Conservation (phyloP, 257 asterid species). For the Solanum tarapatanum region DNA sequence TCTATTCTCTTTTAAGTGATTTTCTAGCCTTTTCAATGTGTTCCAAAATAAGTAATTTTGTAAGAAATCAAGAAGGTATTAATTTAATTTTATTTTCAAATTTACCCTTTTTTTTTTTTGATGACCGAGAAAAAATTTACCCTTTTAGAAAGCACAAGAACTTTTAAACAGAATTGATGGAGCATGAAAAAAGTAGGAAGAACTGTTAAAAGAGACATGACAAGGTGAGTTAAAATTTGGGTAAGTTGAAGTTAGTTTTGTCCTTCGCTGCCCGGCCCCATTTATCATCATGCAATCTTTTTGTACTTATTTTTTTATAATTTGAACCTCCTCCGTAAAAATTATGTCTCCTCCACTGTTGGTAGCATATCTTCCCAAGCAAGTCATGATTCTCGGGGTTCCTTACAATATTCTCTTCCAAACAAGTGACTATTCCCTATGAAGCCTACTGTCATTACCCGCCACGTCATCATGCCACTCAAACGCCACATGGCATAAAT, state of each 20-base stretch:
- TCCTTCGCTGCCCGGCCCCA: background rate
- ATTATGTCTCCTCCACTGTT: background rate
- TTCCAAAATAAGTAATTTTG: background rate
- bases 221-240: background rate
- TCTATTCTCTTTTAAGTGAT: background rate
- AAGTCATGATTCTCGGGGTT: background rate
- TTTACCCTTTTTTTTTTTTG: background rate
- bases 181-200: background rate
- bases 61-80: background rate
- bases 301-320: background rate
- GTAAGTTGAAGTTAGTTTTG: background rate
- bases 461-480: background rate
- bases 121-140: background rate
- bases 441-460: background rate
- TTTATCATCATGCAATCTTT: background rate
- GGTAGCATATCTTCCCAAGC: background rate
- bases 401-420: background rate
- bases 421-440: background rate
- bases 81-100: background rate
- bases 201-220: background rate
- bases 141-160: background rate
- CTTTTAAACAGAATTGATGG: background rate
- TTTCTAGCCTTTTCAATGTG: background rate
- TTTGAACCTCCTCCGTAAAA: background rate
- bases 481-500: too few species aligned